A percentile compares a stretch with the other conserved stretches of the same genome.
phyloP scores from a whole-genome alignment of 148 eudicot species.

The Limonium bicolor region DNA sequence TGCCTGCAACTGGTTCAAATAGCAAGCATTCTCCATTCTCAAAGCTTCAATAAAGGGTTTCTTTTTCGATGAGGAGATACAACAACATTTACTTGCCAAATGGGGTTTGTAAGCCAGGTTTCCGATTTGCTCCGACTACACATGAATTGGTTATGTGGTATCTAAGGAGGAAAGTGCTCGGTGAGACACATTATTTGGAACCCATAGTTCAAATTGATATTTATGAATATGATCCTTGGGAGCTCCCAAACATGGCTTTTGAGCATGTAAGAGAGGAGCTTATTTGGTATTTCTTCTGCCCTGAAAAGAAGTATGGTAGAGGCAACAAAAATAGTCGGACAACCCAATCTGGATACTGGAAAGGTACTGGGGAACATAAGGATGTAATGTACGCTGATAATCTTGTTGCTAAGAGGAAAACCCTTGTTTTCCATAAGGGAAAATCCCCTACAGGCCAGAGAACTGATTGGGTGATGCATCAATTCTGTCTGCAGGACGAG shows the following conservation, averaged over 20 bases:
- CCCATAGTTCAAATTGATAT: slow-evolving; percentile 42
- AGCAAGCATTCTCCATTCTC: too few relatives aligned
- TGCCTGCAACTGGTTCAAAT: too few relatives aligned
- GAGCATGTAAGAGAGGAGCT: slow-evolving; percentile 30
- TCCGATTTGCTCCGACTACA: slow-evolving; percentile 74
- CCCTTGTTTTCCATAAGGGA: slow-evolving; percentile 58
- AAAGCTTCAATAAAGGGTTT: too few relatives aligned
- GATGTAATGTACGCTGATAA: slow-evolving; percentile 14
- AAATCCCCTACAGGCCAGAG: slow-evolving; percentile 51
- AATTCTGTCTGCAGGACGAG: slow-evolving; percentile 36
- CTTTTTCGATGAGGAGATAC: too few relatives aligned
- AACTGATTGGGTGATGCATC: slow-evolving; percentile 83
- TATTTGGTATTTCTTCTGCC: slow-evolving; percentile 78
- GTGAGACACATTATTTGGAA: slow-evolving; percentile 23
- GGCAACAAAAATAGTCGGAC: slow-evolving; percentile 44
- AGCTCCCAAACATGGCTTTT: slow-evolving; percentile 34
- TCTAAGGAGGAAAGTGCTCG: slow-evolving; percentile 59
- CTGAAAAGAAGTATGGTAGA: slow-evolving; percentile 38
- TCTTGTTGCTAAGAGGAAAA: slow-evolving; percentile 53
- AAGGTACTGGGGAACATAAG: slow-evolving; percentile 69
- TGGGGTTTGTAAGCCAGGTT: slow-evolving; percentile 34
- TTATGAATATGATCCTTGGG: slow-evolving; percentile 48
- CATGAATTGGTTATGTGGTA: slow-evolving; percentile 53
- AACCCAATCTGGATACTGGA: slow-evolving; percentile 63
- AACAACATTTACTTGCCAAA: too few relatives aligned